Evolutionary conservation across 306 rosid genomes (phyloP), one percentile per base, ranked within the genome.

Genomic region (Gastrolobium bilobum): DNA sequence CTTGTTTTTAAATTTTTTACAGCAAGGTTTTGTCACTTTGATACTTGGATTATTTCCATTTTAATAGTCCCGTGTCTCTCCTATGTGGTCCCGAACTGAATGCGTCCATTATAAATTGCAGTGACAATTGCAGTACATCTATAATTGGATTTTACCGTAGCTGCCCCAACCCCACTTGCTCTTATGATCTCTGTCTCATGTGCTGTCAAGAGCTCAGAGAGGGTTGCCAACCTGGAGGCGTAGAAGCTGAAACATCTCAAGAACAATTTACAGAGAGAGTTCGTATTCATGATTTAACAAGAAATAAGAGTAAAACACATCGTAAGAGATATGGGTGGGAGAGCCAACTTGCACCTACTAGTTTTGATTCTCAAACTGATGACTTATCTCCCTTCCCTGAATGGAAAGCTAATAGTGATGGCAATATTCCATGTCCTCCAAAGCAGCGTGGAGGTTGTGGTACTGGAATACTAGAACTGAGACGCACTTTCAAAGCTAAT

Each of bases 61-160:
- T 51, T 59, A 33, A 56, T 71, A 20, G 14, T 14, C 43, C 13
- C 0, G 14, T 70, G 67, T 43, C 58, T 39, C 54, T 46, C 39
- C 57, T 70, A 15, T 62, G 54, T 54, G 44, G 69, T 66, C 80
- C 3, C 50, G 20, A 82, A 60, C 61, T 62, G 75, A 43, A 8
- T 57, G 59, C 57, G n/a, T 78, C 47, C 50, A 61, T 79, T 75
- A 73, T 60, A 39, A 64, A 84, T 79, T 57, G 33, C 90, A 86
- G 92, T 84, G 92, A 88, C 87, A 88, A 82, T 68, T 88, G 90
- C 87, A 81, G 51, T 64, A 88, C 90, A 84, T 88, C 92, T 33
- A 82, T 88, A 72, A 80, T 72, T 84, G 88, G 87, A 75, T 82
- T 88, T 73, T 86, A 82, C 82, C 77, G 90, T 79, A 88, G 92